phyloP scores from a whole-genome alignment of 2,329 filamentous ascomycete genomes.

The Ceratocystis albifundus region DNA sequence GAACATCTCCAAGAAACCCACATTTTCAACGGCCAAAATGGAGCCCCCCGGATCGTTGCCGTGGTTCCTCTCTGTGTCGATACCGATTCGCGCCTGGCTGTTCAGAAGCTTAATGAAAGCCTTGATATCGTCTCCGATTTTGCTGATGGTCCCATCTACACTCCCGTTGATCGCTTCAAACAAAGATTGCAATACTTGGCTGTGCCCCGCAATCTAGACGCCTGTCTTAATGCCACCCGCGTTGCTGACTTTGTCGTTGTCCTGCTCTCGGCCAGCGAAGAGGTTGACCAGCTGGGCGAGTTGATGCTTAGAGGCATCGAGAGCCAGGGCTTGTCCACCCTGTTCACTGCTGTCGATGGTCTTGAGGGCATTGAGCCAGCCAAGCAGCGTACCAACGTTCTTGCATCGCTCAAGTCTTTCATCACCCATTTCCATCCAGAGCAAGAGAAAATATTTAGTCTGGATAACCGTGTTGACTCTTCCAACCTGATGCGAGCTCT shows the following conservation, averaged over 20 bases:
- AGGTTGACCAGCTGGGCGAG: constrained; percentile 77
- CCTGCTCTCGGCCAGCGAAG: constrained; percentile 66
- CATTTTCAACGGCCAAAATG: constrained; percentile 76
- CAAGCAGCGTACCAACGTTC: constrained; percentile 64
- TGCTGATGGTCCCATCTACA: constrained; percentile 44
- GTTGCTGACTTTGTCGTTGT: constrained; percentile 87
- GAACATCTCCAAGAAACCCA: constrained; percentile 69
- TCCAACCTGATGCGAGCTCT: constrained; percentile 81
- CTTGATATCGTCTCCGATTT: constrained; percentile 63
- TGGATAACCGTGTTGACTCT: constrained; percentile 82
- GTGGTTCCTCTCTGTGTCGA: constrained; percentile 73
- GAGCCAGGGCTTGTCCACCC: constrained; percentile 85
- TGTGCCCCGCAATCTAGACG: constrained; percentile 58
- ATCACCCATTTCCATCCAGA: constrained; percentile 90
- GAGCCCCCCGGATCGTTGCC: constrained; percentile 76
- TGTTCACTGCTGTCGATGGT: constrained; percentile 74
- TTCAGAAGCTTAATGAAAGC: constrained; percentile 61
- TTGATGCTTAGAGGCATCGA: constrained; percentile 76
- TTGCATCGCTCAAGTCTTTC: constrained; percentile 78
- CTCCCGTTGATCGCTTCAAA: constrained; percentile 81
- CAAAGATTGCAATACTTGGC: constrained; percentile 83
- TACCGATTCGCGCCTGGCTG: constrained; percentile 53
- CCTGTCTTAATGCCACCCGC: constrained; percentile 72
- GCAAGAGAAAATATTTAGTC: constrained; percentile 78
- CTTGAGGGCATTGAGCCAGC: constrained; percentile 66